Evolutionary conservation across 139 green algal genomes (phyloP).

Genomic region (Chlamydomonas eustigma): DNA sequence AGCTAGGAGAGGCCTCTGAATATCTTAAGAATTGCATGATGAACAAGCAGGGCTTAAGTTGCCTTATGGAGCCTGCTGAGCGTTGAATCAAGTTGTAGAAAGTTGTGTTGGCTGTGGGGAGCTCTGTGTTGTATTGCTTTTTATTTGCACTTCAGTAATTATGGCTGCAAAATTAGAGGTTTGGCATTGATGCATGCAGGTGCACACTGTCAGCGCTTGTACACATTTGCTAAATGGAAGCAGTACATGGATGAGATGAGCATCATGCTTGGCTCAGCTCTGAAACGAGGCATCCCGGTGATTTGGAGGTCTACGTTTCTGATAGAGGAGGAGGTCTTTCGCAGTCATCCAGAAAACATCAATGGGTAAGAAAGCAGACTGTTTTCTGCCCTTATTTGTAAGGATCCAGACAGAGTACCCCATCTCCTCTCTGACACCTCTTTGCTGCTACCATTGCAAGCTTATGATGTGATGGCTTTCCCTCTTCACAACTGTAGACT

Average conservation of each 20-base stretch:
- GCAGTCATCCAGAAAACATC: background rate
- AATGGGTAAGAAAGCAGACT: background rate
- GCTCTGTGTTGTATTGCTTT: too few species aligned
- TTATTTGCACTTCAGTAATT: too few species aligned
- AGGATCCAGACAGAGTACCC: background rate
- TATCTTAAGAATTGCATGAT: too few species aligned
- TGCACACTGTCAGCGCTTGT: background rate
- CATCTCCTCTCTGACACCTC: background rate
- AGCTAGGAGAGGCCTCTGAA: too few species aligned
- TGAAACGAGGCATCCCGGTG: background rate
- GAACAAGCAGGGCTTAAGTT: too few species aligned
- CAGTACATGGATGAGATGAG: background rate
- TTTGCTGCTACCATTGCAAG: background rate
- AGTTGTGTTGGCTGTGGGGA: too few species aligned
- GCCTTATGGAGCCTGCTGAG: too few species aligned
- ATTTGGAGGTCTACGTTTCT: background rate
- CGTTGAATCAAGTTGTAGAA: too few species aligned
- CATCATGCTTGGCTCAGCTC: background rate
- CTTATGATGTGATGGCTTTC: background rate
- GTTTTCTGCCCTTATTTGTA: too few species aligned
- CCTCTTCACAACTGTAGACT: background rate
- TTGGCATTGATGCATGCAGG: too few species aligned
- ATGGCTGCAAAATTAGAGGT: too few species aligned
- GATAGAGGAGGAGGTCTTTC: background rate
- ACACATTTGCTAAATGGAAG: background rate